A percentile compares a stretch with the other conserved stretches of the same genome.
phyloP scores from a whole-genome alignment of 495 filamentous ascomycete genomes.

The Aspergillus leporis region DNA sequence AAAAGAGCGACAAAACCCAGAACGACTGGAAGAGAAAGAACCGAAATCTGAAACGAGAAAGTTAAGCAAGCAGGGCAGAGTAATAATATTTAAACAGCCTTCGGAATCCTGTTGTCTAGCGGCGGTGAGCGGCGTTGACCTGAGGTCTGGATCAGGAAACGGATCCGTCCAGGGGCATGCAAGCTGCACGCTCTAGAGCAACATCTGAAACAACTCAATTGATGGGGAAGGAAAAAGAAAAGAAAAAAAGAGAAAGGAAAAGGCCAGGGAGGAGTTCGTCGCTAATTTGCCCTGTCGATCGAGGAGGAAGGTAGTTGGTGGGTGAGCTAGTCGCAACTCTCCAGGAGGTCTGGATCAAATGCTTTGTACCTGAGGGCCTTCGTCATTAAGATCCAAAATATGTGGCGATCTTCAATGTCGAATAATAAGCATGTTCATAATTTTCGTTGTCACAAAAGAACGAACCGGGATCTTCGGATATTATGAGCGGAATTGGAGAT shows the following conservation, averaged over 20 bases:
- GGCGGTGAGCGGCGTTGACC: constrained; percentile 32
- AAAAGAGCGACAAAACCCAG: constrained; percentile 37
- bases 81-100: constrained; percentile 24
- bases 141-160: constrained; percentile 9
- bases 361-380: constrained; percentile 13
- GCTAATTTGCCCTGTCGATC: constrained; percentile 1
- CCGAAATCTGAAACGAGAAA: constrained; percentile 31
- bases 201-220: constrained; percentile 27
- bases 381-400: constrained; percentile 18
- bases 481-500: background rate
- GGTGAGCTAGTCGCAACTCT: background rate
- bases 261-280: constrained; percentile 11
- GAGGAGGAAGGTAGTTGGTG: background rate
- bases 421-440: constrained; percentile 7
- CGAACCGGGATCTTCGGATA: background rate
- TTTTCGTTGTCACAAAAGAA: constrained; percentile 2
- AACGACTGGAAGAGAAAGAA: constrained; percentile 38
- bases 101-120: constrained; percentile 39
- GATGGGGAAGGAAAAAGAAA: constrained; percentile 14
- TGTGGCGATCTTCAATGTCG: constrained; percentile 18
- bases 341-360: constrained; percentile 15
- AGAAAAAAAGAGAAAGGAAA: constrained; percentile 8
- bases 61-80: constrained; percentile 25
- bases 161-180: constrained; percentile 24
- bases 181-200: constrained; percentile 21